Base-by-base conservation (phyloP, 2,329 filamentous ascomycete genomes). In the Venturia oleaginea region DNA sequence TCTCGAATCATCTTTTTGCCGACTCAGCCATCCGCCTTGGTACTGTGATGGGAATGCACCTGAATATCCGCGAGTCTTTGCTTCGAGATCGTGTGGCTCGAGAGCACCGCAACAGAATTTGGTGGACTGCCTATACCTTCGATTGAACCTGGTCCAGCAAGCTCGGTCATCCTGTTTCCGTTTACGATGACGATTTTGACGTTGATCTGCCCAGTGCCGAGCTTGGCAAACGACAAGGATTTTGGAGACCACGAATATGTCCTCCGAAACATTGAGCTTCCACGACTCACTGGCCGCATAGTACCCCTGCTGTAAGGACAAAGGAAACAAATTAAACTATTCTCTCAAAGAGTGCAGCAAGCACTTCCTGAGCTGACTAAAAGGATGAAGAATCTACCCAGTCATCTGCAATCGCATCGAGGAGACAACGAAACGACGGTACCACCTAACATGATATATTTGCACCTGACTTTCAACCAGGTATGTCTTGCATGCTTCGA, bases 11-110 rank as follows among this genome's bases (percentile, higher is more conserved):
- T 40, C 70, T 73, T 0, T 70, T 80, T 4, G 76, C 79, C 0
- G 76, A 79, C 22, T 77, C 76, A 0, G 79, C 80, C 0, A 73
- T 81, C 1, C 75, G 80, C 5, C 67, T 78, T 0, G 74, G 74
- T 1, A 70, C 80, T 0, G 74, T 80, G 3, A 78, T 81, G 70
- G 79, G 79, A 8, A 69, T 81, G 2, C 76, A 81, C 34, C 69
- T 75, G 22, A 75, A 74, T 57, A 74, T 77, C 32, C 69, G 73
- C 19, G 72, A 78, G 38, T 72, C 72, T 3, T 75, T 79, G n/a
- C 70, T 79, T 1, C 72, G 70, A 19, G 76, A 81, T 57, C 70
- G 67, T 54, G 67, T 64, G 1, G 66, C 70, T 19, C 68, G 72
- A 64, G 72, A 75, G 62, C 72, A 74, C 55, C 67, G 73, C 27